Base-by-base conservation (phyloP, 1,284 basidiomycete species). In the Pseudozyma sp. region DNA sequence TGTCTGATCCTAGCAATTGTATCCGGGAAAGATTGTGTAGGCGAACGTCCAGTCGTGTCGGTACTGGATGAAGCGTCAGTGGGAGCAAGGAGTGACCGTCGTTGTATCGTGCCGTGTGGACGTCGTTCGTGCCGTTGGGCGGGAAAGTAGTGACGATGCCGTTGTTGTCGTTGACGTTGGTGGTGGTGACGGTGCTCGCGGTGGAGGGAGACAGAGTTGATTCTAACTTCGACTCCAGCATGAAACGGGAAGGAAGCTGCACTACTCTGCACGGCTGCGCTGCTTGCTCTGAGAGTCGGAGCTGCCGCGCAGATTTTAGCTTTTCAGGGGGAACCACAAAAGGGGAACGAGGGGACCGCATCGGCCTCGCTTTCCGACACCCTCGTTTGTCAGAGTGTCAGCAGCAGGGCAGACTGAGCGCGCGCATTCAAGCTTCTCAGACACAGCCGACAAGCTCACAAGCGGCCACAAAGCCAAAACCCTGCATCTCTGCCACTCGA, bases 101-200 rank as follows among this genome's bases (percentile, higher is more conserved):
- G 50, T 54, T 13, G 30, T 33, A 14, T 31, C 40, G 45, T 40
- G 45, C 39, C 51, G 55, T 39, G 17, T 58, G 37, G 55, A 53
- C 42, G 62, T 42, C 47, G 29, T 16, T 10, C 31, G 7, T 44
- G 55, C 33, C 42, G 45, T 48, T 24, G 24, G 24, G 24, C 24
- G 24, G 24, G 24, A 24, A 24, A 24, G 24, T 24, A 24, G 24
- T 37, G 39, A 42, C 16, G 43, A 5, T 8, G 17, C 7, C 7
- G 43, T 19, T 44, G 43, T 7, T 24, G 43, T 44, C 24, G n/a
- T 9, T 19, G 10, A 37, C 30, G 47, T 29, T 45, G 51, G 33
- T 42, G 63, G 14, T 47, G 53, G 40, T 51, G 62, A 46, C 54
- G 55, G 16, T 50, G 51, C 16, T 44, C 37, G 17, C 31, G 56